Base-by-base conservation (phyloP, 352 stramenopile genomes). In the Pythium monospermum region DNA sequence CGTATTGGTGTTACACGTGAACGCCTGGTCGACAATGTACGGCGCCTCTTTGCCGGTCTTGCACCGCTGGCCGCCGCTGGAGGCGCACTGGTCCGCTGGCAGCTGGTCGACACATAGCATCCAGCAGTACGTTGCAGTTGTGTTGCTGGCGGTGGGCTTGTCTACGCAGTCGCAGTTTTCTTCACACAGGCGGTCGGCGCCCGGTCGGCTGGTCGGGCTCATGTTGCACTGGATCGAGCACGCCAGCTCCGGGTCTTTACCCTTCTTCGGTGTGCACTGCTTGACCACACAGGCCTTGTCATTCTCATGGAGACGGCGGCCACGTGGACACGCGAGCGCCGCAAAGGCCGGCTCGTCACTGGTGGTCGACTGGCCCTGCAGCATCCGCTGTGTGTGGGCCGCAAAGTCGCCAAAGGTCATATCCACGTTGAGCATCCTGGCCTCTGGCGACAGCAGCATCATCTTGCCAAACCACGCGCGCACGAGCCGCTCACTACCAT, bases 391-490 rank as follows among this genome's bases (percentile, higher is more conserved):
- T 38, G 57, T 65, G 10, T 57, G 23, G 4, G 40, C n/a, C 0
- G 46, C 55, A 41, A 65, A 70, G 31, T 56, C 53, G 16, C 59
- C 56, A 36, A 73, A 76, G 8, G 59, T 61, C 57, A 61, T 60
- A 16, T 42, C 50, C 1, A 56, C 64, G 36, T 64, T 66, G 15
- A 47, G 45, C 60, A 76, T 69, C 15, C 49, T 52, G 18, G 60
- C 32, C 11, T 62, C 35, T 5, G 28, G 42, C 7, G 59, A 43
- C 28, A 71, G 47, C 21, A 76, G 46, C 41, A 73, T 53, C 64
- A 76, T 76, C 49, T 72, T 72, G 42, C 67, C 67, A 30, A 71
- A 72, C 67, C 67, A 76, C 19, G 63, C 57, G 6, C 67, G 64
- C 0, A 73, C 35, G 6, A 72, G 10, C 4, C 43, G 56, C n/a